These are phyloP conservation scores for Aspergillus udagawae DNA, from an alignment of 2,329 filamentous ascomycete species.

Conservation along the genomic window DNA sequence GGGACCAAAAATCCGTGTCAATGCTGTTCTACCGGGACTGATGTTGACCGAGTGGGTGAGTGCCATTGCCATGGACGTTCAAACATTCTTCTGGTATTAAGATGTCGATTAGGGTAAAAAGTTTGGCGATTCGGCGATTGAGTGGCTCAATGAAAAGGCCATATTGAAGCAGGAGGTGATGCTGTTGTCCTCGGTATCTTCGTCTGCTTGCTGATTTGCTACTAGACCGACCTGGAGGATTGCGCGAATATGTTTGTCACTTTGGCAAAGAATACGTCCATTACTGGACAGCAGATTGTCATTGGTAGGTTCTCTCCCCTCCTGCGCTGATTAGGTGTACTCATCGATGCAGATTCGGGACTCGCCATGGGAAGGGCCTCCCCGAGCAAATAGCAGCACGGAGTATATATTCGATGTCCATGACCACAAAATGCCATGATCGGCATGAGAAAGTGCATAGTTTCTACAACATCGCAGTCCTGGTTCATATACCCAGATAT, in stretches of 20 bases:
- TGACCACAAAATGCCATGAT: no score
- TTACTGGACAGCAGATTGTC: slow-evolving; percentile 32
- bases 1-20: slow-evolving; percentile 55
- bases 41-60: background rate
- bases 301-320: slow-evolving; percentile 16
- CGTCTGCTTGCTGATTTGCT: background rate
- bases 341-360: background rate
- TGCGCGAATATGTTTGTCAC: slow-evolving; percentile 23
- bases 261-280: slow-evolving; percentile 27
- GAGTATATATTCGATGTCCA: no score
- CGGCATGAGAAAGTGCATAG: no score
- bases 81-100: no score
- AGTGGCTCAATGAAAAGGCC: background rate
- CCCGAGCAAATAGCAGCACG: no score
- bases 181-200: background rate
- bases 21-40: slow-evolving; percentile 42
- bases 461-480: no score
- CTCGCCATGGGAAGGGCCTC: background rate
- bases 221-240: slow-evolving; percentile 25
- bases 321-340: background rate
- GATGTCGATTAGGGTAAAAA: background rate
- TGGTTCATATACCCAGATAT: no score
- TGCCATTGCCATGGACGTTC: background rate
- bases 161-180: background rate
- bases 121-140: background rate